Evolutionary conservation across 306 rosid species (phyloP).

Genomic region (Cucurbita moschata): DNA sequence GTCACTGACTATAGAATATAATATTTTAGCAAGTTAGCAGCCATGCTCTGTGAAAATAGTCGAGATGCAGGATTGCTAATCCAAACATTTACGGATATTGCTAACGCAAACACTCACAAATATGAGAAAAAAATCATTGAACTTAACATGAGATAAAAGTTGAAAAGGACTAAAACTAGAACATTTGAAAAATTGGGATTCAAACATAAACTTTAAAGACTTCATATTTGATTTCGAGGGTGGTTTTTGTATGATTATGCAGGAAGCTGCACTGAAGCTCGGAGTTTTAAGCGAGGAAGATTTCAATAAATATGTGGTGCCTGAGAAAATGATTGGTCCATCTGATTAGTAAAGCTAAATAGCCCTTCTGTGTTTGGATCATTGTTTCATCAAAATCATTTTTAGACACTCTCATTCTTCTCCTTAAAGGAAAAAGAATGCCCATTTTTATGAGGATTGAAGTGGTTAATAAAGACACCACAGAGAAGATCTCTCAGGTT

Average conservation of each 20-base stretch:
- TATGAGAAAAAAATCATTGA: background rate
- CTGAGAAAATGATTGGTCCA: slow-evolving; percentile 97
- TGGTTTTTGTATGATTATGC: slow-evolving; percentile 11
- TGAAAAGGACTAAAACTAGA: background rate
- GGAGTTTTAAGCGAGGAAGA: slow-evolving; percentile 71
- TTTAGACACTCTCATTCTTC: background rate
- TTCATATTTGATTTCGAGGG: slow-evolving; percentile 6
- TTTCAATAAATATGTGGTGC: slow-evolving; percentile 81
- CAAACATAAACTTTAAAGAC: background rate
- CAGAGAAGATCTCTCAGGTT: background rate
- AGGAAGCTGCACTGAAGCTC: slow-evolving; percentile 94
- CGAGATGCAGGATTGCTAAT: no score
- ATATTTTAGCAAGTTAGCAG: no score
- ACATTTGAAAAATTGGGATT: background rate
- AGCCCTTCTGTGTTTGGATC: background rate
- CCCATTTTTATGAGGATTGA: slow-evolving; percentile 5
- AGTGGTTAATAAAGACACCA: background rate
- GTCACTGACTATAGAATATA: no score
- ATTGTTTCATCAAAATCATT: background rate
- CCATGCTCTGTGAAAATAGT: no score
- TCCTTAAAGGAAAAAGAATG: background rate
- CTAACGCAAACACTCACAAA: no score
- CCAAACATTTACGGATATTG: no score
- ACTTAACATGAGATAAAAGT: background rate
- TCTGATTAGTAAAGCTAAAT: slow-evolving; percentile 25